Conservation (phyloP, 2,329 filamentous ascomycete species). For the Madurella fahalii region DNA sequence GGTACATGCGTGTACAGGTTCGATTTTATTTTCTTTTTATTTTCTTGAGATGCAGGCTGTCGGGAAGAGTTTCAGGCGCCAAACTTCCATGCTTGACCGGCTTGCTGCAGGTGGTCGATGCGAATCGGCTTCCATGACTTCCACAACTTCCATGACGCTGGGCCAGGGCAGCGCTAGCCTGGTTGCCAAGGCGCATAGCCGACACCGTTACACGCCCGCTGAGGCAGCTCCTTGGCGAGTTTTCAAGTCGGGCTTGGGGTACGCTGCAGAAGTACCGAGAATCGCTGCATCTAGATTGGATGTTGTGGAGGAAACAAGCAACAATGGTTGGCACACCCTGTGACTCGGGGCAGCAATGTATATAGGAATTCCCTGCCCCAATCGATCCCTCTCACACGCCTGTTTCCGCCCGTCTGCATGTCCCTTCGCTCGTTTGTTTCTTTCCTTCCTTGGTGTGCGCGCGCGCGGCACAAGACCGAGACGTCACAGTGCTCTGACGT, state of each 20-base stretch:
- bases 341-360: background rate
- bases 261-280: no score
- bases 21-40: no score
- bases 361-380: background rate
- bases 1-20: no score
- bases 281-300: no score
- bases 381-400: background rate
- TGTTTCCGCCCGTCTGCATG: background rate
- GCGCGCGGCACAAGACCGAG: constrained; percentile 6
- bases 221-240: background rate
- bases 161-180: background rate
- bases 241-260: background rate
- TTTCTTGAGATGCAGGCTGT: no score
- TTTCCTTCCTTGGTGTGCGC: background rate
- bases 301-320: background rate
- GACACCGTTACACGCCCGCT: background rate
- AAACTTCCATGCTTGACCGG: no score
- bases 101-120: no score
- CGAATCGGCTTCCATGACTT: background rate
- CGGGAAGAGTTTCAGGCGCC: no score
- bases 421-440: background rate
- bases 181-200: background rate
- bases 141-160: background rate
- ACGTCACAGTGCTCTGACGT: constrained; percentile 16
- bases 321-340: background rate